Conservation (phyloP, 345 rosid species). For the Trapa incisa region DNA sequence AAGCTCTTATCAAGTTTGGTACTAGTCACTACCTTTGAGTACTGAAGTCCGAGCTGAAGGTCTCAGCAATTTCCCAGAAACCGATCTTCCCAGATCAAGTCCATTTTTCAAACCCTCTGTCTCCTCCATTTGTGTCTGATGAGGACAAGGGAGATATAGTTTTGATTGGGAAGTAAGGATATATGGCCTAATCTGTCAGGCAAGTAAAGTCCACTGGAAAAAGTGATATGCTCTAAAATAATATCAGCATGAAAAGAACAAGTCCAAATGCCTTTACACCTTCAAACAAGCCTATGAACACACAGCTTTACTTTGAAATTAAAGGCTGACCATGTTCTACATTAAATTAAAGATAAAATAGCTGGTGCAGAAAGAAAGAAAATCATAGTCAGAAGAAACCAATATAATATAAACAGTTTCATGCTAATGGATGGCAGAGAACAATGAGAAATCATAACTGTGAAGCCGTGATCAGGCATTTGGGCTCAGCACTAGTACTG, state of each 20-base stretch:
- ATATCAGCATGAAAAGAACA: too few relatives aligned
- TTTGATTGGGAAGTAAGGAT: background rate
- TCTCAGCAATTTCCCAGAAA: slow-evolving; percentile 50
- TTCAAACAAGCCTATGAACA: background rate
- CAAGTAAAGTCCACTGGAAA: too few relatives aligned
- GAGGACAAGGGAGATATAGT: background rate
- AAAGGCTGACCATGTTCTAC: background rate
- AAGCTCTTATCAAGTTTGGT: background rate
- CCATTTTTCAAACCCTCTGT: slow-evolving; percentile 24
- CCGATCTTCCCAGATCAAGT: slow-evolving; percentile 43
- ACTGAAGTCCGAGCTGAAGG: slow-evolving; percentile 46
- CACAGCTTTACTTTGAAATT: background rate
- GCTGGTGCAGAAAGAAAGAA: background rate
- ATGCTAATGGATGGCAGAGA: background rate
- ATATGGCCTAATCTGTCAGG: too few relatives aligned
- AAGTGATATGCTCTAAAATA: too few relatives aligned
- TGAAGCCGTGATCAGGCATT: background rate
- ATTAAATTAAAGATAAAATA: background rate
- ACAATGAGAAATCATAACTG: background rate
- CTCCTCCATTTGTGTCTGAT: slow-evolving; percentile 30
- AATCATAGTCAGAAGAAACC: background rate
- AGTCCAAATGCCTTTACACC: too few relatives aligned
- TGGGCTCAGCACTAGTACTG: background rate
- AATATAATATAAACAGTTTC: background rate
- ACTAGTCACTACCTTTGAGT: slow-evolving; percentile 34